A percentile compares a stretch with the other conserved stretches of the same genome.
Conservation (phyloP, 1,139 yeast genomes). For the Blastobotrys indianensis region DNA sequence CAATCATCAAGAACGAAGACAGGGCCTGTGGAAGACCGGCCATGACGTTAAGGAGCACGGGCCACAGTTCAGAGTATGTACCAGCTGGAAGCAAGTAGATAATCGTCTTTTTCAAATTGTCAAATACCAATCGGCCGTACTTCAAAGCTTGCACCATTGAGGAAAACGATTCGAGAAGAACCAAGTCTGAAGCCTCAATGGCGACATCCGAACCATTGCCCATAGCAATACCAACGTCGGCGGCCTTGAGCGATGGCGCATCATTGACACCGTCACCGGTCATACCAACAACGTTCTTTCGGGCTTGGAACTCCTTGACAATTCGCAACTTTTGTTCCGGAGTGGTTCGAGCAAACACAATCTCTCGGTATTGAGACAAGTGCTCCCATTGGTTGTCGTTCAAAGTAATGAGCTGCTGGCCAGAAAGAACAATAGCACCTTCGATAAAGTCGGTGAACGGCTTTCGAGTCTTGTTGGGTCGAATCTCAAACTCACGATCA, state of each 20-base stretch:
- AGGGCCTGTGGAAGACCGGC: constrained; percentile 49
- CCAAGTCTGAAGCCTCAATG: constrained; percentile 51
- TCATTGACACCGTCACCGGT: constrained; percentile 53
- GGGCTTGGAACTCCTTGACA: constrained; percentile 44
- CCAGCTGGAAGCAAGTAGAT: constrained; percentile 52
- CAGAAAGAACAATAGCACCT: constrained; percentile 36
- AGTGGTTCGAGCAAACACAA: constrained; percentile 49
- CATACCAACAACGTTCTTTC: constrained; percentile 45
- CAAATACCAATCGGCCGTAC: constrained; percentile 42
- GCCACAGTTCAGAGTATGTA: constrained; percentile 49
- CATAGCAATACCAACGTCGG: constrained; percentile 50
- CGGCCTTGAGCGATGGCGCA: constrained; percentile 47
- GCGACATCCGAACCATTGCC: constrained; percentile 51
- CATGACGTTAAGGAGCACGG: constrained; percentile 44
- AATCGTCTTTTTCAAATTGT: constrained; percentile 46
- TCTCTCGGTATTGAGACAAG: constrained; percentile 36
- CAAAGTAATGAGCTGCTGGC: constrained; percentile 37
- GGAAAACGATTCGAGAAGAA: constrained; percentile 38
- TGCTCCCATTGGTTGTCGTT: constrained; percentile 41
- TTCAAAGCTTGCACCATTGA: constrained; percentile 44
- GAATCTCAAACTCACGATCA: background rate
- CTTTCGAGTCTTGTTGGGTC: background rate
- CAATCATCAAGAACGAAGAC: constrained; percentile 49
- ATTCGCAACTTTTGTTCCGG: constrained; percentile 50
- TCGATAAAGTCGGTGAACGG: constrained; percentile 1